Evolutionary conservation across 192 early-diverging fungal species (phyloP), one percentile per base, ranked within the genome.

Genomic region (Coemansia sp.): DNA sequence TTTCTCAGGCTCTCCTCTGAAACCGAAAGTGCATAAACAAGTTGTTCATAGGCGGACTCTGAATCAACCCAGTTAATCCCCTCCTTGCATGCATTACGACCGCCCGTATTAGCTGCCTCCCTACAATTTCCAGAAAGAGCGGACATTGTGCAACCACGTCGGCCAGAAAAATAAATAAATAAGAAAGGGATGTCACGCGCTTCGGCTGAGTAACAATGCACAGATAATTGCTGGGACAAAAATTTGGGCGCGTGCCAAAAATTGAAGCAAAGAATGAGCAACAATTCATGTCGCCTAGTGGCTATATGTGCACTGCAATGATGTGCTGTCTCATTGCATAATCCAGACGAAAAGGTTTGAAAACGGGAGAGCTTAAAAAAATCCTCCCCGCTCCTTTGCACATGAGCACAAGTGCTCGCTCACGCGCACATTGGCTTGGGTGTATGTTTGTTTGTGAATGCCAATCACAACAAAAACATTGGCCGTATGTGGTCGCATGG

Each of bases 11-110:
- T 60, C 41, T 76, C 53, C 35, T 73, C 62, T 22, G 59, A 44
- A 38, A 82, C 71, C 13, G 71, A 61, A 22, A 82, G 71, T 50
- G 71, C 80, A 45, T 64, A 50, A 52, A 62, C 74, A 66, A 82
- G 64, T 43, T 60, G 59, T 37, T 30, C 65, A 63, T 63, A 82
- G 3, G 70, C 74, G 2, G 65, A 50, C 61, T 68, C 74, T 59
- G 74, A 60, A 47, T 76, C 74, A 8, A 52, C 67, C 80, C 74
- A 82, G 50, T 29, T 56, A 29, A 73, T 71, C 24, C 50, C 61
- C 32, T 53, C 47, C 18, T 18, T 22, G 47, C 20, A 18, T 22
- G 5, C 16, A 15, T 15, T 65, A 29, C 53, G 15, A 41, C 39
- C 56, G 4, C 35, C 41, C n/a, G 12, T n/a, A 30, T 47, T 56